Base-by-base conservation (phyloP, 2,329 filamentous ascomycete genomes). In the Ceratocystis harringtonii region DNA sequence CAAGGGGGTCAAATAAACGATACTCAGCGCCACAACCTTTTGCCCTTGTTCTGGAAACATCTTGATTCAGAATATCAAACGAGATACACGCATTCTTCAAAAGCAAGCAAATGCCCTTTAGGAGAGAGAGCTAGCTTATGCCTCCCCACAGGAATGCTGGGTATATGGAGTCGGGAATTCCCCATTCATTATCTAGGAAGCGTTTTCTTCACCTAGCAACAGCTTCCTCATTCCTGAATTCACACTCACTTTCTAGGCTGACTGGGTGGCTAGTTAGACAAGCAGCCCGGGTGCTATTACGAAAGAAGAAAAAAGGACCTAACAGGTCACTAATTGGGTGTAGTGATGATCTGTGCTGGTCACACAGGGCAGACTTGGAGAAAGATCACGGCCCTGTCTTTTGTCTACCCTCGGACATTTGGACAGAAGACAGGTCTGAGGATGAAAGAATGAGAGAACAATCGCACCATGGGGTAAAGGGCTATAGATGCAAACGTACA, bases 11-110 rank as follows among this genome's bases (percentile, higher is more conserved):
- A 52, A 5, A 25, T 52, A 52, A 25, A 25, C 48, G n/a, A 22
- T 52, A 25, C 7, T 5, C 48, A 52, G 22, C 19, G 22, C 22
- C 25, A 12, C 19, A 22, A 22, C 10, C n/a, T 19, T 22, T 50
- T 19, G 52, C 22, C 28, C 30, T 58, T 58, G 17, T 58, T 58
- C 28, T 58, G 28, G 55, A 15, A 58, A 22, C 55, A 36, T 58
- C 8, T n/a, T 36, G 6, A 19, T n/a, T 36, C 30, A n/a, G n/a
- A 30, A 15, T 19, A 58, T 17, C 55, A 58, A 58, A 30, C 55
- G 55, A 58, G 55, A 58, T n/a, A 58, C 55, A 58, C 28, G 28
- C 55, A 58, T 58, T 58, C 55, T 58, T 58, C 55, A 58, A 17
- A 58, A 28, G 55, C 55, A 58, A 58, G 10, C 32, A 52, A 52